Evolutionary conservation across 177 flowering plant genomes (phyloP).

Genomic region (Vitis hybrid): DNA sequence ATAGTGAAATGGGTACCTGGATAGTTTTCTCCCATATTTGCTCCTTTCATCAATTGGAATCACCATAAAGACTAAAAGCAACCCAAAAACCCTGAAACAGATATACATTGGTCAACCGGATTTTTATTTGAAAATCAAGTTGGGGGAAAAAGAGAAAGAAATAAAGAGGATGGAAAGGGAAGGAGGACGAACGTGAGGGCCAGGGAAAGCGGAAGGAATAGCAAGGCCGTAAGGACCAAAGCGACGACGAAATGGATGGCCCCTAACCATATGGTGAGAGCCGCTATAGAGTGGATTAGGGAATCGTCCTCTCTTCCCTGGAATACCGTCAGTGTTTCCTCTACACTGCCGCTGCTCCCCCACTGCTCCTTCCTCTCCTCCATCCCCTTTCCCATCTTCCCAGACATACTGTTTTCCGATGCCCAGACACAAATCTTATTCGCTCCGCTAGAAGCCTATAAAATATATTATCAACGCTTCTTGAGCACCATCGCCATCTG

Average conservation of each 20-base stretch:
- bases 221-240: conserved; percentile 33
- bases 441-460: too few species aligned
- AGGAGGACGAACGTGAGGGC: conserved; percentile 36
- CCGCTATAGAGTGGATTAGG: conserved; percentile 25
- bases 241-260: conserved; percentile 40
- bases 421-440: too few species aligned
- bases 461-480: too few species aligned
- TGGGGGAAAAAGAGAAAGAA: neutral
- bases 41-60: conserved; percentile 54
- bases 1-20: conserved; percentile 31
- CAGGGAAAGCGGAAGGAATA: conserved; percentile 44
- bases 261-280: conserved; percentile 59
- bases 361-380: too few species aligned
- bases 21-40: conserved; percentile 40
- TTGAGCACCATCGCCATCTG: too few species aligned
- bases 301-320: conserved; percentile 20
- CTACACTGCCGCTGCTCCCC: too few species aligned
- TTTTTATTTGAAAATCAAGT: neutral
- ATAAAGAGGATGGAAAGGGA: neutral
- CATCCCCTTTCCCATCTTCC: too few species aligned
- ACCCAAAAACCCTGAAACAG: conserved; percentile 40
- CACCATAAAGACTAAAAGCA: conserved; percentile 41
- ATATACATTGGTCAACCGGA: neutral
- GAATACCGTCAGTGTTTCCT: conserved; percentile 14
- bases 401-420: too few species aligned